A percentile compares a stretch with the other conserved stretches of the same genome.
phyloP scores from a whole-genome alignment of 352 stramenopile genomes.

The Halophytophthora polymorphica region DNA sequence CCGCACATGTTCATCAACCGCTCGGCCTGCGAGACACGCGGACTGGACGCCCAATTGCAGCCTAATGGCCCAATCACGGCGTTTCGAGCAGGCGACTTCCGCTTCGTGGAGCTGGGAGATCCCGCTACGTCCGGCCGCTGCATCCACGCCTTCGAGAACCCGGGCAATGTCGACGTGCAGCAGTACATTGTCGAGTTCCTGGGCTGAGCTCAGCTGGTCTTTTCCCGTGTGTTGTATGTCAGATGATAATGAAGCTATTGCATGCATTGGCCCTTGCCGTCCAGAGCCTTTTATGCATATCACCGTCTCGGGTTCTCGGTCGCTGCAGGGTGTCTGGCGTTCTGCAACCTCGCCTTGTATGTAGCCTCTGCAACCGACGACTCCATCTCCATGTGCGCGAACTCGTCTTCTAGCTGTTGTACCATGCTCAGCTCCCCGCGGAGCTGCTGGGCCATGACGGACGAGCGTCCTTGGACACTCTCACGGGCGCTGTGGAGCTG shows the following conservation, averaged over 20 bases:
- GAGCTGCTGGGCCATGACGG: conserved; percentile 1
- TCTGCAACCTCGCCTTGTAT: not conserved
- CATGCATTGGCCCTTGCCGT: not conserved
- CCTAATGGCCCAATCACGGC: conserved; percentile 16
- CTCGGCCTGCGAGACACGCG: conserved; percentile 23
- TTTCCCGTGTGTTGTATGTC: not conserved
- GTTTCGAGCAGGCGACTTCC: conserved; percentile 28
- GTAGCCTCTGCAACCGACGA: not conserved
- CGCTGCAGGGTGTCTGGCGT: conserved; percentile 1
- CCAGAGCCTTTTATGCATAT: conserved; percentile 1
- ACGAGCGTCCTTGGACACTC: not conserved
- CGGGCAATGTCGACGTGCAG: conserved; percentile 13
- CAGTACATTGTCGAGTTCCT: conserved; percentile 45
- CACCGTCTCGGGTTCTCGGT: not conserved
- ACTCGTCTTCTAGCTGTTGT: conserved; percentile 8
- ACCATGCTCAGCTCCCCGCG: conserved; percentile 13
- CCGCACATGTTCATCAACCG: conserved; percentile 48
- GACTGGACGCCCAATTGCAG: conserved; percentile 26
- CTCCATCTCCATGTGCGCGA: not conserved
- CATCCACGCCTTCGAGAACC: conserved; percentile 40
- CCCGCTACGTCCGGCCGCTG: conserved; percentile 1
- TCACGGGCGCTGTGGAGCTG: conserved; percentile 3
- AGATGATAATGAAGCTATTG: too few species aligned
- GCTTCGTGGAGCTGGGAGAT: conserved; percentile 28
- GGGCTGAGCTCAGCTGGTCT: not conserved